These are phyloP conservation scores for Aphanomyces stellatus DNA, from an alignment of 352 stramenopile species.

Conservation along the genomic window DNA sequence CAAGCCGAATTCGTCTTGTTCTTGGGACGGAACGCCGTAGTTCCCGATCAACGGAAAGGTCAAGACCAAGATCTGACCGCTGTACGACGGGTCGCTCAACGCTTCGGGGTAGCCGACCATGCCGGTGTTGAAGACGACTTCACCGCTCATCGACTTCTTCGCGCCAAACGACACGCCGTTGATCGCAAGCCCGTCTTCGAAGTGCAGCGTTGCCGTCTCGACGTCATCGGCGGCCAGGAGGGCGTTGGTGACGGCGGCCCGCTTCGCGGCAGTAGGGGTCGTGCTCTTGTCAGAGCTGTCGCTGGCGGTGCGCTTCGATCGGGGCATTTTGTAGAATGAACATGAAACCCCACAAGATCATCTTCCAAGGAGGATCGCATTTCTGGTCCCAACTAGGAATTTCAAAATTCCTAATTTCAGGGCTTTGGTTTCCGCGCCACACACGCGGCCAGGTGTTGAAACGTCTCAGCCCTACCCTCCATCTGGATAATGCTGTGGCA, in stretches of 20 bases:
- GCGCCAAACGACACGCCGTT: slow-evolving; percentile 90
- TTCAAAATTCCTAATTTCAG: neutral
- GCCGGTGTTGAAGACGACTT: slow-evolving; percentile 98
- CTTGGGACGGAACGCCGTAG: slow-evolving; percentile 93
- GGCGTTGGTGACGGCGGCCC: slow-evolving; percentile 9
- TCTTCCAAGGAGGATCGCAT: too few species aligned
- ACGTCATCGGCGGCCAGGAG: slow-evolving; percentile 12
- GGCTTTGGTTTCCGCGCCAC: neutral
- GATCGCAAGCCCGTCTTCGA: slow-evolving; percentile 83
- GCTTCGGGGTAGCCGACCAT: slow-evolving; percentile 99
- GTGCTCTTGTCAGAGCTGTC: slow-evolving; percentile 6
- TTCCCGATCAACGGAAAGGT: slow-evolving; percentile 98
- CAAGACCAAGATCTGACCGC: slow-evolving; percentile 94
- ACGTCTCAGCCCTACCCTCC: neutral
- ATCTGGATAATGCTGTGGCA: neutral
- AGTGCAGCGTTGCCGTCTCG: slow-evolving; percentile 48
- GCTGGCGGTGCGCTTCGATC: slow-evolving; percentile 15
- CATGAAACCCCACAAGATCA: slow-evolving; percentile 16
- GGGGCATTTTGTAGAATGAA: slow-evolving; percentile 20
- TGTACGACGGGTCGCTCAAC: slow-evolving; percentile 97
- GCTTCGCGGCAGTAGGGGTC: slow-evolving; percentile 5
- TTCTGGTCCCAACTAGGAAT: too few species aligned
- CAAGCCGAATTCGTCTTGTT: slow-evolving; percentile 88
- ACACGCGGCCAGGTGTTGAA: neutral
- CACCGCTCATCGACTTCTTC: slow-evolving; percentile 79